Evolutionary conservation across 441 rosid genomes (phyloP).

Genomic region (Hypseocharis bilobata): DNA sequence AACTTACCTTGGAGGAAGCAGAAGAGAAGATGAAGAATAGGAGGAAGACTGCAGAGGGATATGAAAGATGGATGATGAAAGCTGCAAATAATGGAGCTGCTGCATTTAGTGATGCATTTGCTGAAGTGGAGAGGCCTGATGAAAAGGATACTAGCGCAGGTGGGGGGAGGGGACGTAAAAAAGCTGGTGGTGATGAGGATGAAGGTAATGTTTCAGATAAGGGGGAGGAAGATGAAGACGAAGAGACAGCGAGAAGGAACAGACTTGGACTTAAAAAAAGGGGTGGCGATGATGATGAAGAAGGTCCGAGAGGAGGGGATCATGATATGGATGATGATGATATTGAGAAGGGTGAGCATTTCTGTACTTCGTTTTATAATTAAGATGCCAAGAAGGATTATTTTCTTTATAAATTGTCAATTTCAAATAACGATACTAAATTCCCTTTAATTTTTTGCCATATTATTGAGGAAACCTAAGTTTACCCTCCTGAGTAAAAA

Average conservation of each 20-base stretch:
- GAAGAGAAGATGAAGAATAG: slow-evolving; percentile 93
- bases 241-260: slow-evolving; percentile 69
- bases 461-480: neutral
- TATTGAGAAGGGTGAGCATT: slow-evolving; percentile 69
- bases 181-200: slow-evolving; percentile 58
- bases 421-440: neutral
- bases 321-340: slow-evolving; percentile 88
- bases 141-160: slow-evolving; percentile 52
- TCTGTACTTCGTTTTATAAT: neutral
- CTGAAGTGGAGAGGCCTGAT: slow-evolving; percentile 58
- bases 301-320: slow-evolving; percentile 86
- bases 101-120: slow-evolving; percentile 87
- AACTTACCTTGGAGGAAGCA: slow-evolving; percentile 91
- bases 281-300: slow-evolving; percentile 75
- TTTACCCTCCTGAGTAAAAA: neutral
- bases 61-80: slow-evolving; percentile 98
- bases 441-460: neutral
- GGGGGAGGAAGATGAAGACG: slow-evolving; percentile 94
- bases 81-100: slow-evolving; percentile 82
- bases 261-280: slow-evolving; percentile 70
- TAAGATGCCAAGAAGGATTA: neutral
- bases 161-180: slow-evolving; percentile 65
- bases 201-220: slow-evolving; percentile 74
- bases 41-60: slow-evolving; percentile 94
- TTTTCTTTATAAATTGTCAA: neutral